phyloP scores from a whole-genome alignment of 2,329 filamentous ascomycete species.

The Paecilomyces dactylethromorphus region DNA sequence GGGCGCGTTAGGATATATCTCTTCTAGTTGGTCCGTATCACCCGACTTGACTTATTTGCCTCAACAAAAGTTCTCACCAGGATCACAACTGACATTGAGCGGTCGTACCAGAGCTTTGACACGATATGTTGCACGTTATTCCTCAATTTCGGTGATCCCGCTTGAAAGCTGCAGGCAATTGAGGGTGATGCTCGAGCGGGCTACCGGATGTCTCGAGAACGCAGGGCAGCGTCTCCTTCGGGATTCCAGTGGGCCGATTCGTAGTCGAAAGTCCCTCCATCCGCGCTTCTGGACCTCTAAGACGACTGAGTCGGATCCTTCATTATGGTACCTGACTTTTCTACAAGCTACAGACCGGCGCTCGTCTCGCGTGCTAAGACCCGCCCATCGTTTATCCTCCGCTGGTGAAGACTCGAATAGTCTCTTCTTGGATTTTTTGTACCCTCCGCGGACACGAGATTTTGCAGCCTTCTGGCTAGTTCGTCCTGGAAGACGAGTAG shows the following conservation, averaged over 20 bases:
- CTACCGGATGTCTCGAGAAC: constrained; percentile 44
- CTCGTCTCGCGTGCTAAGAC: constrained; percentile 9
- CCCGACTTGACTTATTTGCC: neutral
- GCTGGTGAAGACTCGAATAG: constrained; percentile 12
- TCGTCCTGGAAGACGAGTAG: constrained; percentile 15
- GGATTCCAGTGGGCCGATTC: constrained; percentile 32
- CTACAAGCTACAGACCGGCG: constrained; percentile 15
- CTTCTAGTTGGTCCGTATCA: neutral
- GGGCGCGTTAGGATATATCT: neutral
- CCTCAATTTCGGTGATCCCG: constrained; percentile 16
- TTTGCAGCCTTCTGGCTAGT: constrained; percentile 15
- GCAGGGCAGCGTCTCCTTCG: constrained; percentile 41
- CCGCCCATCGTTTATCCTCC: constrained; percentile 6
- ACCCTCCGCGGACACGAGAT: constrained; percentile 24
- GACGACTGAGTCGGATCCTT: constrained; percentile 19
- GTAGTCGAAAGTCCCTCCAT: constrained; percentile 28
- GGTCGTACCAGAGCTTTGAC: neutral
- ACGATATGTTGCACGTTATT: constrained; percentile 21
- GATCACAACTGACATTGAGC: neutral
- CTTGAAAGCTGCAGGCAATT: constrained; percentile 14
- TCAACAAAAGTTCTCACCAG: neutral
- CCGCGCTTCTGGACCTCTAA: constrained; percentile 30
- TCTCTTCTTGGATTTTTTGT: constrained; percentile 34
- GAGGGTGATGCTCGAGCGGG: constrained; percentile 47
- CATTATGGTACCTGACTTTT: constrained; percentile 27